Base-by-base conservation (phyloP, 2,329 filamentous ascomycete species). In the Beauveria bassiana region DNA sequence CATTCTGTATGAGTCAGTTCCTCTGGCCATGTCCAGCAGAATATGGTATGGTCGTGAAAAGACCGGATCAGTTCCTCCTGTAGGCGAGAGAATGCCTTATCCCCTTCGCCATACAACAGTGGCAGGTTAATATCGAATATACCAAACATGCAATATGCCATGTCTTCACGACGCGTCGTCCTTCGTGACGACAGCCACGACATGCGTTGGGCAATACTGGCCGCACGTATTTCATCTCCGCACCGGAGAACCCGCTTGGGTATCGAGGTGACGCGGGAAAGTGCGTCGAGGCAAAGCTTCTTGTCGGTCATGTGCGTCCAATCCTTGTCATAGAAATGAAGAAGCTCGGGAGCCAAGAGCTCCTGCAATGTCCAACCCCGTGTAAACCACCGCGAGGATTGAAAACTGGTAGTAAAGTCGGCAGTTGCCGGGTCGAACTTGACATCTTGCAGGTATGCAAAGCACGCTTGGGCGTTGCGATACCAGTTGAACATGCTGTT, bases 41-140 rank as follows among this genome's bases (percentile, higher is more conserved):
- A 56, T 26, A 56, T 56, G 24, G 53, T 46, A 10, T 56, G 53
- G 22, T 56, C 53, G 16, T 56, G n/a, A 2, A 8, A 47, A 7
- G 40, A 46, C 24, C 53, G 40, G 40, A 56, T 56, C 12, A 66
- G 62, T 20, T 65, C 64, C 40, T 66, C 65, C 24, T 66, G 65
- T 28, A 66, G 50, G n/a, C 64, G 60, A 24, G 59, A 22, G 43
- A 66, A 66, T 0, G 65, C 65, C 9, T 50, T 55, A 14, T 54
- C 38, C 1, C 65, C 65, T 40, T 71, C 69, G 22, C 69, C 70
- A 40, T 70, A 71, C 0, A 71, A 57, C 10, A 71, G 61, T 0
- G 70, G 67, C 63, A 72, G 70, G 20, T 67, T 68, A 0, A 72
- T 62, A 31, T 62, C 64, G 16, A 71, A 70, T 5, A 71, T 57